These are phyloP conservation scores for Bacidia gigantensis DNA, from an alignment of 495 filamentous ascomycete genomes.

Conservation along the genomic window DNA sequence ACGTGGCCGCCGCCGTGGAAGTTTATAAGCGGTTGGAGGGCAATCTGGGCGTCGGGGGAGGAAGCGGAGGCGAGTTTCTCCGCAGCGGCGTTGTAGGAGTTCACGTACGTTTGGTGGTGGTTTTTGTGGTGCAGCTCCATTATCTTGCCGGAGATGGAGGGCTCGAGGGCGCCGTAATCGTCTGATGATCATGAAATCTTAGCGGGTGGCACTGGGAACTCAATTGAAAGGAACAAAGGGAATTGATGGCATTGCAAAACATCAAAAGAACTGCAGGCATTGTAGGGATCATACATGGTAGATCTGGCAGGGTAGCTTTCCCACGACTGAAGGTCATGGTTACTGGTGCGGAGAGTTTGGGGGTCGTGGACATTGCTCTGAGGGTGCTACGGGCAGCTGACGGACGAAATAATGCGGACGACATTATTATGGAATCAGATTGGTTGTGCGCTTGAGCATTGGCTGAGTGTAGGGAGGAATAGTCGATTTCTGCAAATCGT, in stretches of 20 bases:
- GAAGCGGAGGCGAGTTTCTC: constrained; percentile 47
- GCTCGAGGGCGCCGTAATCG: constrained; percentile 86
- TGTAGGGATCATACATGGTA: constrained; percentile 62
- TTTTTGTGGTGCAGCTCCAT: constrained; percentile 80
- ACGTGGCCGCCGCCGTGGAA: constrained; percentile 93
- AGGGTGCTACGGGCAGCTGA: constrained; percentile 38
- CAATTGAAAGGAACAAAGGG: not conserved
- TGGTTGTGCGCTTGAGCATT: no score
- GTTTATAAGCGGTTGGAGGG: constrained; percentile 77
- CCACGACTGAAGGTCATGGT: constrained; percentile 63
- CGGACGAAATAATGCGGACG: constrained; percentile 39
- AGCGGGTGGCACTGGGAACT: not conserved
- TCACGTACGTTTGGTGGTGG: constrained; percentile 62
- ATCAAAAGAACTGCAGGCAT: not conserved
- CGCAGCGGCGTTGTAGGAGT: constrained; percentile 44
- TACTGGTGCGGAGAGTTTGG: constrained; percentile 42
- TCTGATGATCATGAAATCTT: constrained; percentile 31
- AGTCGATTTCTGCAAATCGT: no score
- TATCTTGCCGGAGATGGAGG: constrained; percentile 88
- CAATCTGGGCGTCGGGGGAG: constrained; percentile 49
- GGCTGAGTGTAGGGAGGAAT: no score
- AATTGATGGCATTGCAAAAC: not conserved
- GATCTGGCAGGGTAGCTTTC: constrained; percentile 88
- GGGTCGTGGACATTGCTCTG: constrained; percentile 35
- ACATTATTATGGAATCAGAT: no score